Evolutionary conservation across 2,329 filamentous ascomycete genomes (phyloP).

Genomic region (Emmonsiellopsis sp.): DNA sequence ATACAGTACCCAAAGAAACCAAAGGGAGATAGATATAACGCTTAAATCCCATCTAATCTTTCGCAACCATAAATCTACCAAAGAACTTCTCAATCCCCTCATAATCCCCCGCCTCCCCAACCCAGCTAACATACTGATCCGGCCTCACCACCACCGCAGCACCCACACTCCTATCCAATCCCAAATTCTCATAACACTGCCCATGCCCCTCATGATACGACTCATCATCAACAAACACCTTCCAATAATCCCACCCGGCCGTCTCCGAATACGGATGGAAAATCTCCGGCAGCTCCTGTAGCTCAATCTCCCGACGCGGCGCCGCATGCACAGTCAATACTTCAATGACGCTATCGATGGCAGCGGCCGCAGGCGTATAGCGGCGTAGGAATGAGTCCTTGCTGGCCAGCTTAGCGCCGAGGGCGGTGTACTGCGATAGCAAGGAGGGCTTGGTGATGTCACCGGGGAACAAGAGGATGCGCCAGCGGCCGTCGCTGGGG

Average conservation of each 20-base stretch:
- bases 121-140: conserved; percentile 52
- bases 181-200: conserved; percentile 47
- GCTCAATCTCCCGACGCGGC: conserved; percentile 39
- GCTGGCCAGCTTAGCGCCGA: conserved; percentile 38
- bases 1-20: too few species aligned
- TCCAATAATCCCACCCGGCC: conserved; percentile 49
- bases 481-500: conserved; percentile 29
- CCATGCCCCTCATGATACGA: conserved; percentile 44
- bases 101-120: conserved; percentile 3
- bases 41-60: background rate
- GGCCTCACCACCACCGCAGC: conserved; percentile 52
- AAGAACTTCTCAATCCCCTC: conserved; percentile 2
- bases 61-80: background rate
- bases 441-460: conserved; percentile 41
- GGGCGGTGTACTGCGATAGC: conserved; percentile 35
- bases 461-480: conserved; percentile 49
- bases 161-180: conserved; percentile 48
- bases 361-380: conserved; percentile 30
- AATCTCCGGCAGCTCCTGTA: conserved; percentile 38
- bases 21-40: too few species aligned
- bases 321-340: conserved; percentile 52
- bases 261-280: conserved; percentile 40
- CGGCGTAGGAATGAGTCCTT: conserved; percentile 35
- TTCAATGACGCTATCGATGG: conserved; percentile 46
- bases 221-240: conserved; percentile 46